phyloP scores from a whole-genome alignment of 192 early-diverging fungal genomes.

The Umbelopsis ramanniana region DNA sequence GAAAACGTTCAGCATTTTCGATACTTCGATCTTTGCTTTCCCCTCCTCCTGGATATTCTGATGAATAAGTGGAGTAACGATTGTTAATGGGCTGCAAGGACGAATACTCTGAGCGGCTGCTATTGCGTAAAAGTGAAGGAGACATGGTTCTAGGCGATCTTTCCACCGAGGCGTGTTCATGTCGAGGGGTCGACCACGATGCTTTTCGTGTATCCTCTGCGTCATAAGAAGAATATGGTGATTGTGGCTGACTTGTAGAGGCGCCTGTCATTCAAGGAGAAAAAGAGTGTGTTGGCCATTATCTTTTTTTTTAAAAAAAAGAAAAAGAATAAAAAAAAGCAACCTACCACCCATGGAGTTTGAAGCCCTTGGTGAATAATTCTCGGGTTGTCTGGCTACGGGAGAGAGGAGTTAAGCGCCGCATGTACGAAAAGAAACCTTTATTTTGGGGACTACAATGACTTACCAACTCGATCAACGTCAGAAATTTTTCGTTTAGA shows the following conservation, averaged over 20 bases:
- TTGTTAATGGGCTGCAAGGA: not conserved
- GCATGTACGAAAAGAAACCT: too few species aligned
- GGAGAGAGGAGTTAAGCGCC: too few species aligned
- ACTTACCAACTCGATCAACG: constrained; percentile 3
- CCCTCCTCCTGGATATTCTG: not conserved
- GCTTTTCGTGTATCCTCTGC: not conserved
- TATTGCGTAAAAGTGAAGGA: not conserved
- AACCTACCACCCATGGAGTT: too few species aligned
- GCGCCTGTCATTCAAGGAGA: not conserved
- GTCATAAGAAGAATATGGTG: not conserved
- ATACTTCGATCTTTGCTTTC: not conserved
- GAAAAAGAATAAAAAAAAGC: too few species aligned
- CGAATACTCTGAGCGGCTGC: not conserved
- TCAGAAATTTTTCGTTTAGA: constrained; percentile 7
- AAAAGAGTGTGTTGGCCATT: not conserved
- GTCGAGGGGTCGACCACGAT: not conserved
- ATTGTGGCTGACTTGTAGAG: not conserved
- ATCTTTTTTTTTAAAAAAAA: not conserved
- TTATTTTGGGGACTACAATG: too few species aligned
- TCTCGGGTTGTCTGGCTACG: too few species aligned
- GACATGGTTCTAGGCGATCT: not conserved
- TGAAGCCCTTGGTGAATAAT: too few species aligned
- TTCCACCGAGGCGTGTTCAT: not conserved
- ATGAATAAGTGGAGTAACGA: not conserved
- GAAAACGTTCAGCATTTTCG: not conserved